phyloP scores from a whole-genome alignment of 2,329 filamentous ascomycete species.

The Cladosporium sp. region DNA sequence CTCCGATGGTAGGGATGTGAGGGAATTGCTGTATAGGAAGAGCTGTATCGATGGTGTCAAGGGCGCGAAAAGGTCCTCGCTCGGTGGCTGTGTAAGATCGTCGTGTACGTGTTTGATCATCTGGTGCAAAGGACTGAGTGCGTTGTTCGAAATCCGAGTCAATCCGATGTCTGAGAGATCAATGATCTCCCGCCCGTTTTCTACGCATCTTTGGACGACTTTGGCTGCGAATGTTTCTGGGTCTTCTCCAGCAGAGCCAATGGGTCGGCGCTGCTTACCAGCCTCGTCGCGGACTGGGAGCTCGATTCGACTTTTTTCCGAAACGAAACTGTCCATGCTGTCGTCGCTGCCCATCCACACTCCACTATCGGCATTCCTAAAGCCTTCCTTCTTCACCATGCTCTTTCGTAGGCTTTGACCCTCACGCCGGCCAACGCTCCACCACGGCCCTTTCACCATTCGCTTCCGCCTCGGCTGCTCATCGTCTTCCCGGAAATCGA shows the following conservation, averaged over 20 bases:
- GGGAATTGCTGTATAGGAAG: constrained; percentile 56
- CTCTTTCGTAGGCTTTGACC: constrained; percentile 36
- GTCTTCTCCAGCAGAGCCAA: constrained; percentile 2
- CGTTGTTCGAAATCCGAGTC: constrained; percentile 51
- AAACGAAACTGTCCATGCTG: constrained; percentile 31
- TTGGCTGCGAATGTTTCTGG: constrained; percentile 20
- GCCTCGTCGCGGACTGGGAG: constrained; percentile 26
- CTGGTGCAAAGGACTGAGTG: constrained; percentile 50
- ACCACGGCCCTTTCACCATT: constrained; percentile 64
- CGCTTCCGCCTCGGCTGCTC: constrained; percentile 55
- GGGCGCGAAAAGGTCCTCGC: constrained; percentile 56
- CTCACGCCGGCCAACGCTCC: constrained; percentile 38
- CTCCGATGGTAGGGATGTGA: constrained; percentile 53
- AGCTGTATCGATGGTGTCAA: constrained; percentile 57
- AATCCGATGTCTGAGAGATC: constrained; percentile 56
- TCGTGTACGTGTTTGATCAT: constrained; percentile 31
- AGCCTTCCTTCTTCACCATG: constrained; percentile 32
- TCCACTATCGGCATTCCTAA: constrained; percentile 62
- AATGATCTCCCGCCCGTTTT: constrained; percentile 54
- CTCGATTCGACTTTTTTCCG: constrained; percentile 11
- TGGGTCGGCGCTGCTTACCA: background rate
- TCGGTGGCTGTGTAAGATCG: constrained; percentile 30
- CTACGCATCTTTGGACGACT: constrained; percentile 33
- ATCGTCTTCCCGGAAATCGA: constrained; percentile 56
- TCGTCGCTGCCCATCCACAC: constrained; percentile 63